phyloP scores from a whole-genome alignment of 192 early-diverging fungal species.

The Paraglomus occultum region DNA sequence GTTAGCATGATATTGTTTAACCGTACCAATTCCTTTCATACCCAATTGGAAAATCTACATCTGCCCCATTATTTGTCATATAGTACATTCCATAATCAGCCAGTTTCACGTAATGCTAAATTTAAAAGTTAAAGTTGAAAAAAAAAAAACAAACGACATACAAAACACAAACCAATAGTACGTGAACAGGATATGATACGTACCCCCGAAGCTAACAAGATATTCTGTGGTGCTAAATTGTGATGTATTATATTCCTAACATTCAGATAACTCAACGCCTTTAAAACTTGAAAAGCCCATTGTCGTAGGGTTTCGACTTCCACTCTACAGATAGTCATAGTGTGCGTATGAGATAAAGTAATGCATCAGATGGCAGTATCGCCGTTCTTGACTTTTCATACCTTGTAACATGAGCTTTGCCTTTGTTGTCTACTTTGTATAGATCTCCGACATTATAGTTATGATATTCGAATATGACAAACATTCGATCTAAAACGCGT shows the following conservation, averaged over 20 bases:
- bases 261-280: slow-evolving; percentile 50
- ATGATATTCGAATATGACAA: slow-evolving; percentile 41
- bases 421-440: slow-evolving; percentile 30
- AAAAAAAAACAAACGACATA: background rate
- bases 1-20: slow-evolving; percentile 38
- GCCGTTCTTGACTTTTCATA: slow-evolving; percentile 28
- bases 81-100: slow-evolving; percentile 56
- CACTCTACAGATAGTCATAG: slow-evolving; percentile 22
- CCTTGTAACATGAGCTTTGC: slow-evolving; percentile 5
- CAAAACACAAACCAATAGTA: background rate
- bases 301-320: slow-evolving; percentile 31
- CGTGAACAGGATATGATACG: background rate
- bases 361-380: background rate
- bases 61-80: slow-evolving; percentile 53
- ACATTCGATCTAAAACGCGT: slow-evolving; percentile 47
- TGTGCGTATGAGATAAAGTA: background rate
- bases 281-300: slow-evolving; percentile 55
- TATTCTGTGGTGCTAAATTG: slow-evolving; percentile 44
- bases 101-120: slow-evolving; percentile 46
- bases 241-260: slow-evolving; percentile 46
- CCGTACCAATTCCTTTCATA: slow-evolving; percentile 1
- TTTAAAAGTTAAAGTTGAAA: background rate
- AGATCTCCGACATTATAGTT: slow-evolving; percentile 48
- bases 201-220: slow-evolving; percentile 52
- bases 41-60: slow-evolving; percentile 65